A percentile compares a stretch with the other conserved stretches of the same genome.
Evolutionary conservation across 2,329 filamentous ascomycete species (phyloP).

Genomic region (Celoporthe dispersa): DNA sequence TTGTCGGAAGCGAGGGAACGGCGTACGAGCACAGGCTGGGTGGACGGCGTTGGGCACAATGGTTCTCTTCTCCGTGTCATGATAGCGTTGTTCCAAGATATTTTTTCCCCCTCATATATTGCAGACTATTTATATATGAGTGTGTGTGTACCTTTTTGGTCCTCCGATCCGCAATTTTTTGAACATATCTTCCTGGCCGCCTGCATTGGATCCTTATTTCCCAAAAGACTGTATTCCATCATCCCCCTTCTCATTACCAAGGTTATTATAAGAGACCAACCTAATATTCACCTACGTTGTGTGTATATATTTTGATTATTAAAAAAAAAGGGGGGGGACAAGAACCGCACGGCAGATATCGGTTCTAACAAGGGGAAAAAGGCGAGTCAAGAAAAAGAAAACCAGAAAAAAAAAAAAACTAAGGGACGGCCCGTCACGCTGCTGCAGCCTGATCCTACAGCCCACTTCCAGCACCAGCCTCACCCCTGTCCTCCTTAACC

Average conservation of each 20-base stretch:
- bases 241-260: too few species aligned
- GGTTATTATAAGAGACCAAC: background rate
- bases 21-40: background rate
- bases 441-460: slow-evolving; percentile 3
- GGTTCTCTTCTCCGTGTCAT: background rate
- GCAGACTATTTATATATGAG: too few species aligned
- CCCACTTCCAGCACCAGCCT: background rate
- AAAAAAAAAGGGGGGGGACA: background rate
- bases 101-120: background rate
- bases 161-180: background rate
- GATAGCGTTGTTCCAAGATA: slow-evolving; percentile 2
- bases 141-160: background rate
- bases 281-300: background rate
- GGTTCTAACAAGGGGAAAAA: background rate
- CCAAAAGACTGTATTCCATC: too few species aligned
- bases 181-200: too few species aligned
- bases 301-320: background rate
- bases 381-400: background rate
- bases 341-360: background rate
- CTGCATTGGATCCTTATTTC: too few species aligned
- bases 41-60: background rate
- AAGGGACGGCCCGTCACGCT: slow-evolving; percentile 1
- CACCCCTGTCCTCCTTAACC: background rate
- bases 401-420: background rate
- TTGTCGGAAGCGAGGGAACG: background rate